Percentiles rank a stretch among this genome's conserved stretches.
These are phyloP conservation scores for Neltuma alba DNA, from an alignment of 306 rosid genomes.

Conservation along the genomic window DNA sequence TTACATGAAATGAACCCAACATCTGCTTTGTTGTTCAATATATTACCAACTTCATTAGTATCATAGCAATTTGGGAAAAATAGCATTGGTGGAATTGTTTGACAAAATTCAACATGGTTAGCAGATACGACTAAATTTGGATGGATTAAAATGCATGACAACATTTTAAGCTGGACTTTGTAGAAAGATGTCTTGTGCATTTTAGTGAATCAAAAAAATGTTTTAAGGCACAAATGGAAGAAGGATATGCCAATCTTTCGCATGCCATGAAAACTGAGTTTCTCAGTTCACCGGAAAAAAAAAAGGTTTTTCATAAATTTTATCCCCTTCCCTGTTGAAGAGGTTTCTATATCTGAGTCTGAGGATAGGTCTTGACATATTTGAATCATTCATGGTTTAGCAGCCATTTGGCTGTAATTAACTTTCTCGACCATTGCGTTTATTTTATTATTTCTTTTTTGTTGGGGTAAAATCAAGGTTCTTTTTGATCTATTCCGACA, in stretches of 20 bases:
- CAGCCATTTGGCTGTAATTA: slow-evolving; percentile 25
- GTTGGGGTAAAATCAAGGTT: slow-evolving; percentile 53
- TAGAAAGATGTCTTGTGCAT: not conserved
- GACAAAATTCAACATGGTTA: not conserved
- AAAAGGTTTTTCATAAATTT: too few relatives aligned
- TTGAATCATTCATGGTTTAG: not conserved
- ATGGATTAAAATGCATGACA: too few relatives aligned
- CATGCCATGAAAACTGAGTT: not conserved
- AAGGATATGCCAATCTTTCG: not conserved
- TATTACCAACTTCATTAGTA: not conserved
- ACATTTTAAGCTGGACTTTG: not conserved
- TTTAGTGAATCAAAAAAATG: too few relatives aligned
- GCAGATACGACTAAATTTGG: not conserved
- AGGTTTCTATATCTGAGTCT: not conserved
- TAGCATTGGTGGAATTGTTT: not conserved
- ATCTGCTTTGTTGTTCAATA: not conserved
- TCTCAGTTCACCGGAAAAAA: too few relatives aligned
- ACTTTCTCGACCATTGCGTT: slow-evolving; percentile 26
- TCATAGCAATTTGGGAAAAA: not conserved
- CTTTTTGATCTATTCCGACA: slow-evolving; percentile 84
- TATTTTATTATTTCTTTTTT: too few relatives aligned
- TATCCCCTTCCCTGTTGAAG: not conserved
- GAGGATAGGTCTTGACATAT: not conserved
- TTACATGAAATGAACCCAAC: too few relatives aligned
- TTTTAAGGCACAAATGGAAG: not conserved